Evolutionary conservation across 2,329 filamentous ascomycete genomes (phyloP), one percentile per base, ranked within the genome.

Genomic region (Diaporthe longicolla): DNA sequence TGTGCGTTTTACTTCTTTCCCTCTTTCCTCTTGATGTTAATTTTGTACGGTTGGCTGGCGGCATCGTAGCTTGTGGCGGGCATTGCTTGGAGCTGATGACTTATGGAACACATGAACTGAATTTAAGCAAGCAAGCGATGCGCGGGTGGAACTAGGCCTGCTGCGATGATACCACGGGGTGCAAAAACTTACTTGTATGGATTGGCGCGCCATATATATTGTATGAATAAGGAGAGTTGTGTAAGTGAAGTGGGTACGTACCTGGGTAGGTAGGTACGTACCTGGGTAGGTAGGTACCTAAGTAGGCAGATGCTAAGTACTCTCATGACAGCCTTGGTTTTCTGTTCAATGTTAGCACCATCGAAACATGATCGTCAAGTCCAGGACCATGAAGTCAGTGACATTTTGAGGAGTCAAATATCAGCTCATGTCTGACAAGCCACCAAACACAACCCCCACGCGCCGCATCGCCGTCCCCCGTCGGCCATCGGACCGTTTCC

Each of bases 41-140:
- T 29, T 21, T 40, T 54, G 32, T n/a, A 45, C 32, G 63, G 45
- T 40, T 50, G 32, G n/a, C 48, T 24, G n/a, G 32, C 32, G 37
- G 63, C 15, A 68, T 26, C 32, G 15, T 26, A 29, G 48, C 48
- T 68, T 17, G 4, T 68, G 17, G 7, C 19, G 32, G 63, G 63
- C 63, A 54, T 54, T 54, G 63, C 45, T 66, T 37, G 63, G 63
- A 54, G 32, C 63, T 54, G 48, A 68, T 50, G 63, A 66, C 21
- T 68, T 68, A 68, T 54, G 63, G 63, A 54, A 54, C n/a, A 52
- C 29, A 68, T 35, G 63, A 68, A 68, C 63, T 37, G 63, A 48
- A 54, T 40, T 68, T 40, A n/a, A 68, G 48, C 37, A n/a, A 68
- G 48, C 37, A 35, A 52, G 63, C 63, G 32, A 54, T 29, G 29